These are phyloP conservation scores for Fulvia fulva DNA, from an alignment of 2,329 filamentous ascomycete genomes.

Conservation along the genomic window DNA sequence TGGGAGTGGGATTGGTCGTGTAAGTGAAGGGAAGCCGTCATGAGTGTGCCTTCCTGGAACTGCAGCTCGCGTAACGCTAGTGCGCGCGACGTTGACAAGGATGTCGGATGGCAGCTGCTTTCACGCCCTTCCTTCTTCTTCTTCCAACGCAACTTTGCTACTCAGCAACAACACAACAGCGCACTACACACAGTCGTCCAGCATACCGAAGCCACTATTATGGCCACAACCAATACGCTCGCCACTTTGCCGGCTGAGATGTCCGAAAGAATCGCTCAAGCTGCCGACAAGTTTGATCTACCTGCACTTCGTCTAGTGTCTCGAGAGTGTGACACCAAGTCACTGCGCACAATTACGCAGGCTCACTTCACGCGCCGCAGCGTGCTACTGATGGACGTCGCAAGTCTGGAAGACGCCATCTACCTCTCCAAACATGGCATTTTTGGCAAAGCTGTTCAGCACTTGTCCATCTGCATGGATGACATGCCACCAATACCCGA, in stretches of 20 bases:
- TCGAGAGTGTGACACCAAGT: neutral
- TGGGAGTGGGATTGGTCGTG: neutral
- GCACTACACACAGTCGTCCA: neutral
- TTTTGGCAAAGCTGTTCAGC: neutral
- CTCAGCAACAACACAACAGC: neutral
- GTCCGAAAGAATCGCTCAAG: constrained; percentile 6
- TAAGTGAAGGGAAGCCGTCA: neutral
- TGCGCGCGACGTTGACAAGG: neutral
- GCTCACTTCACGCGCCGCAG: neutral
- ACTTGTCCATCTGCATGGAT: neutral
- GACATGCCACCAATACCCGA: neutral
- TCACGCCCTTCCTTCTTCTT: neutral
- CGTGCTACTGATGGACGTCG: neutral
- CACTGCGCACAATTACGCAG: neutral
- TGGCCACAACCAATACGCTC: neutral
- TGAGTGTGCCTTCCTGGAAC: neutral
- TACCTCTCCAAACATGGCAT: neutral
- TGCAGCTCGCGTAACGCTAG: neutral
- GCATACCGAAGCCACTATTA: neutral
- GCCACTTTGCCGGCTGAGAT: neutral
- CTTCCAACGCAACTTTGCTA: neutral
- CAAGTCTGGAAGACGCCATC: neutral
- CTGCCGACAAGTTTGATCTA: neutral
- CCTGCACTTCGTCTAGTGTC: constrained; percentile 1
- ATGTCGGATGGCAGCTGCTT: neutral